These are phyloP conservation scores for Isatis tinctoria DNA, from an alignment of 345 rosid genomes.

Conservation along the genomic window DNA sequence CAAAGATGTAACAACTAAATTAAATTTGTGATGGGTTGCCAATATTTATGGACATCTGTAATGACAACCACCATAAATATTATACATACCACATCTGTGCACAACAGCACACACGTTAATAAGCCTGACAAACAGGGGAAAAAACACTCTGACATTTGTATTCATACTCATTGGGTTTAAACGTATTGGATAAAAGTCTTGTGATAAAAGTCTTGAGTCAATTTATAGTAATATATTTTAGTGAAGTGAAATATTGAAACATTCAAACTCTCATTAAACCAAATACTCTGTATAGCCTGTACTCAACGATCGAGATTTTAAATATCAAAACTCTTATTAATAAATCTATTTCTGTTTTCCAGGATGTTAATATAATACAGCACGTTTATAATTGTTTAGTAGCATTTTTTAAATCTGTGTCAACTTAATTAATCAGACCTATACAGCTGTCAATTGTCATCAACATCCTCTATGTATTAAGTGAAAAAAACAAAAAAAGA, in stretches of 20 bases:
- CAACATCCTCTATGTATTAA: not conserved
- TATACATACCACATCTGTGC: constrained; percentile 9
- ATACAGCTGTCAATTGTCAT: not conserved
- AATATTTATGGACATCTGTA: constrained; percentile 1
- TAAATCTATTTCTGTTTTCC: not conserved
- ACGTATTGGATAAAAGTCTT: not conserved
- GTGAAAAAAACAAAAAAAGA: not conserved
- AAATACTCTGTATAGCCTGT: not conserved
- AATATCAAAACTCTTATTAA: not conserved
- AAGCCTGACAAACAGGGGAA: not conserved
- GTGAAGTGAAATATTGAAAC: not conserved
- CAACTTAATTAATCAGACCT: not conserved
- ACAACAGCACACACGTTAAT: not conserved
- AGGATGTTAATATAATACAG: not conserved
- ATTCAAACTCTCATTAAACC: constrained; percentile 3
- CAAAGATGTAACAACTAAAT: not conserved
- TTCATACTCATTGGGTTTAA: not conserved
- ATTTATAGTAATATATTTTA: not conserved
- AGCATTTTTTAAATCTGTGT: not conserved
- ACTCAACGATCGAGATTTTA: not conserved
- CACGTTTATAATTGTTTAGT: not conserved
- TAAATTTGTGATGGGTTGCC: not conserved
- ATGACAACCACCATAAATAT: constrained; percentile 6
- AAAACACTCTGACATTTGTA: not conserved
- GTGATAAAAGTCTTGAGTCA: not conserved